A percentile compares a stretch with the other conserved stretches of the same genome.
Evolutionary conservation across 345 rosid species (phyloP).

Genomic region (Salix suchowensis): DNA sequence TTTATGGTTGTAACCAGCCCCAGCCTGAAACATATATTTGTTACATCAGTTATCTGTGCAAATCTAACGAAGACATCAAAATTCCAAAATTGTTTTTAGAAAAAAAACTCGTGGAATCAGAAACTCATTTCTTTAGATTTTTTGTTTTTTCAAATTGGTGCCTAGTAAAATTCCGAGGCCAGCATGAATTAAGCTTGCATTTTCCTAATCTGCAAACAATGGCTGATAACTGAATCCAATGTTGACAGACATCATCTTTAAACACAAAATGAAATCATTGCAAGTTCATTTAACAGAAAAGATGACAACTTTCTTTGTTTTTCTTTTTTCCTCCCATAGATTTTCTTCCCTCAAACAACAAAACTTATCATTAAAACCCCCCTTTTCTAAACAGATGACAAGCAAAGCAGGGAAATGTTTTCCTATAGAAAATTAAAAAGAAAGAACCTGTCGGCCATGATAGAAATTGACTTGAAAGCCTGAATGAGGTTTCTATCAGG

Average conservation of each 20-base stretch:
- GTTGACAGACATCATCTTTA: too few species aligned
- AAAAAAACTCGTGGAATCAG: not conserved
- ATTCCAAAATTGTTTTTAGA: not conserved
- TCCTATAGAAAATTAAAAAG: not conserved
- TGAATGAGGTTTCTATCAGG: constrained; percentile 32
- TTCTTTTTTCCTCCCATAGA: too few species aligned
- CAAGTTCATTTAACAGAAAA: too few species aligned
- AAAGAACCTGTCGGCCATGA: constrained; percentile 40
- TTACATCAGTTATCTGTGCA: constrained; percentile 3
- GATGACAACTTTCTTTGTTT: too few species aligned
- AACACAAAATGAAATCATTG: too few species aligned
- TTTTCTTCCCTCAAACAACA: too few species aligned
- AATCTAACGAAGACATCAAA: not conserved
- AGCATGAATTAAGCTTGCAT: too few species aligned
- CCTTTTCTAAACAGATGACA: not conserved
- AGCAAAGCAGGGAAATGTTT: not conserved
- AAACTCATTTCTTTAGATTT: too few species aligned
- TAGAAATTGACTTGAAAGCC: constrained; percentile 41
- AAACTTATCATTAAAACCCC: too few species aligned
- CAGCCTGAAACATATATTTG: constrained; percentile 37
- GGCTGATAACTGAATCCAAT: too few species aligned
- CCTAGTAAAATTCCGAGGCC: too few species aligned
- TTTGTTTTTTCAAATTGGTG: not conserved
- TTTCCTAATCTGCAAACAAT: too few species aligned
- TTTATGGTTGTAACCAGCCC: constrained; percentile 45